Conservation (phyloP, 2,329 filamentous ascomycete species). For the Diaporthe australafricana region DNA sequence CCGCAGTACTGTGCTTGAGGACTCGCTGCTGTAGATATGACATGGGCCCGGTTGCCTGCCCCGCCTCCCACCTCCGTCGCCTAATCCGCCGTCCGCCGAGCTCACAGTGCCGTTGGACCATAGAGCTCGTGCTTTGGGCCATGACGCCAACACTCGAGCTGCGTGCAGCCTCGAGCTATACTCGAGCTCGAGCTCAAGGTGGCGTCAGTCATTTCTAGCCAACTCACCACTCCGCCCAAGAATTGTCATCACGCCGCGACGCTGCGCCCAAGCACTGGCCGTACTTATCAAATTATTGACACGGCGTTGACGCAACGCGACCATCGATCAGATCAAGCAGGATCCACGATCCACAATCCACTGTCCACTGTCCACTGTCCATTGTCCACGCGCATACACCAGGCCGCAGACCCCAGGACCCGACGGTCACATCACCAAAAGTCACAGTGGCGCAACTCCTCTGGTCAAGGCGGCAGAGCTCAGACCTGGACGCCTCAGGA, state of each 20-base stretch:
- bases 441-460: conserved; percentile 61
- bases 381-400: conserved; percentile 51
- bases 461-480: conserved; percentile 57
- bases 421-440: not conserved
- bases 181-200: not conserved
- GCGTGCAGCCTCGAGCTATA: not conserved
- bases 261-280: not conserved
- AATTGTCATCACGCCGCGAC: not conserved
- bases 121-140: not conserved
- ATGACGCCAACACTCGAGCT: conserved; percentile 13
- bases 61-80: not conserved
- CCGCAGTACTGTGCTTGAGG: too few species aligned
- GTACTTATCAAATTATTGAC: not conserved
- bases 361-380: too few species aligned
- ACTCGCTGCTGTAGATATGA: too few species aligned
- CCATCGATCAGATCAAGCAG: not conserved
- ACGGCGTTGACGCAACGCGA: not conserved
- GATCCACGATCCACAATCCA: not conserved
- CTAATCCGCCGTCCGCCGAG: not conserved
- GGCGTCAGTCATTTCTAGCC: not conserved
- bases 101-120: not conserved
- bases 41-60: not conserved
- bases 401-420: conserved; percentile 40
- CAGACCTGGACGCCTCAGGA: conserved; percentile 51
- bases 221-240: not conserved